Evolutionary conservation across 805 yeast genomes (phyloP).

Genomic region (Yamadazyma laniorum): DNA sequence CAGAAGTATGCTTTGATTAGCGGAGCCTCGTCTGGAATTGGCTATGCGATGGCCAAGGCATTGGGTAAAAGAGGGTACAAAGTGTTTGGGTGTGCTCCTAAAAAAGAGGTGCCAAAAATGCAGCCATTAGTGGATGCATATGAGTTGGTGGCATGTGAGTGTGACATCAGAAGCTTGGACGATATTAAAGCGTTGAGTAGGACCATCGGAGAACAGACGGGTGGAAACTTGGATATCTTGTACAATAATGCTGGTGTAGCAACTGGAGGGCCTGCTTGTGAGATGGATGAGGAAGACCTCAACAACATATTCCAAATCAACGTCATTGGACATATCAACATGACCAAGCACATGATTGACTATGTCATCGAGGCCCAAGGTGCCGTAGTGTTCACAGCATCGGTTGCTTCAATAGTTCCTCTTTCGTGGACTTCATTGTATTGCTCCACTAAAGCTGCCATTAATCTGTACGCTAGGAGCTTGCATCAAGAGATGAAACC

Average conservation of each 20-base stretch:
- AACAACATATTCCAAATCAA: conserved; percentile 31
- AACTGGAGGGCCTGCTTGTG: conserved; percentile 27
- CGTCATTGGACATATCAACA: conserved; percentile 37
- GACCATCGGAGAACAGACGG: conserved; percentile 23
- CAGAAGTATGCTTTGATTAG: conserved; percentile 45
- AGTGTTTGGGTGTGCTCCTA: conserved; percentile 37
- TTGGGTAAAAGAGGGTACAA: conserved; percentile 41
- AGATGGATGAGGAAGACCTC: conserved; percentile 23
- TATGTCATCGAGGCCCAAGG: conserved; percentile 33
- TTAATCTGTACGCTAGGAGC: conserved; percentile 17
- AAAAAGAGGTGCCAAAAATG: conserved; percentile 21
- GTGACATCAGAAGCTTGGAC: conserved; percentile 36
- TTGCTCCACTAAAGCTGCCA: conserved; percentile 31
- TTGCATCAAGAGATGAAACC: conserved; percentile 18
- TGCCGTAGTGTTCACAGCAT: conserved; percentile 36
- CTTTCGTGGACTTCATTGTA: conserved; percentile 34
- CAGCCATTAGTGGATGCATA: conserved; percentile 22
- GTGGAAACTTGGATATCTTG: conserved; percentile 34
- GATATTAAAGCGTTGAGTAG: conserved; percentile 24
- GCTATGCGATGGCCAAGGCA: conserved; percentile 41
- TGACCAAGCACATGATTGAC: conserved; percentile 31
- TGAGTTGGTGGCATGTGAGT: conserved; percentile 26
- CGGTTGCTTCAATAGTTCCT: conserved; percentile 30
- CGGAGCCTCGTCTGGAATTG: conserved; percentile 53
- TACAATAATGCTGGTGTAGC: conserved; percentile 44